These are phyloP conservation scores for Neckera pumila DNA, from an alignment of 225 moss, liverwort and hornwort species.

Conservation along the genomic window DNA sequence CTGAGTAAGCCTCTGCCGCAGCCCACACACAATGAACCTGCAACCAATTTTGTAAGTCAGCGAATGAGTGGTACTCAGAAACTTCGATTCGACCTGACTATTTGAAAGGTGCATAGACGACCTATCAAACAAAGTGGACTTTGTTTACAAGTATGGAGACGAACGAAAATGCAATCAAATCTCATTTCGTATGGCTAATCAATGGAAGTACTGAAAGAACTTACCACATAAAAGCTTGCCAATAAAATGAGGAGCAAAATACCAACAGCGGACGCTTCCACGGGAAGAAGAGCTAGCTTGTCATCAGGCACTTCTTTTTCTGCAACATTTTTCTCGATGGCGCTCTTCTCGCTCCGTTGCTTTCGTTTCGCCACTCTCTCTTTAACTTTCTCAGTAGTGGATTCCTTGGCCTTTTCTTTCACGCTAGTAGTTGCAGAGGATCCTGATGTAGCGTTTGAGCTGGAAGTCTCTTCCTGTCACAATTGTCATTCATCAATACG, in stretches of 20 bases:
- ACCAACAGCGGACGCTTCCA: conserved; percentile 81
- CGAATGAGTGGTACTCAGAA: not conserved
- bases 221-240: conserved; percentile 89
- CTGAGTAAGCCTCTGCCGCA: conserved; percentile 98
- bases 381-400: conserved; percentile 55
- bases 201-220: conserved; percentile 7
- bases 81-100: not conserved
- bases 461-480: conserved; percentile 37
- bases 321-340: conserved; percentile 37
- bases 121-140: not conserved
- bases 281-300: conserved; percentile 53
- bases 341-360: conserved; percentile 67
- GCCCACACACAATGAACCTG: conserved; percentile 99
- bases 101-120: not conserved
- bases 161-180: not conserved
- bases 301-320: conserved; percentile 48
- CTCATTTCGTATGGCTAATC: not conserved
- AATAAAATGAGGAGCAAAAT: conserved; percentile 69
- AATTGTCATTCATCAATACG: not conserved
- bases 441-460: conserved; percentile 14
- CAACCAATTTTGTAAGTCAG: not conserved
- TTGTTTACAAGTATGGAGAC: not conserved
- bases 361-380: conserved; percentile 72
- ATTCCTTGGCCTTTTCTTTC: conserved; percentile 49
- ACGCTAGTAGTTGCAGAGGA: conserved; percentile 14